Conservation (phyloP, 192 early-diverging fungal genomes). For the Ambispora gerdemannii region DNA sequence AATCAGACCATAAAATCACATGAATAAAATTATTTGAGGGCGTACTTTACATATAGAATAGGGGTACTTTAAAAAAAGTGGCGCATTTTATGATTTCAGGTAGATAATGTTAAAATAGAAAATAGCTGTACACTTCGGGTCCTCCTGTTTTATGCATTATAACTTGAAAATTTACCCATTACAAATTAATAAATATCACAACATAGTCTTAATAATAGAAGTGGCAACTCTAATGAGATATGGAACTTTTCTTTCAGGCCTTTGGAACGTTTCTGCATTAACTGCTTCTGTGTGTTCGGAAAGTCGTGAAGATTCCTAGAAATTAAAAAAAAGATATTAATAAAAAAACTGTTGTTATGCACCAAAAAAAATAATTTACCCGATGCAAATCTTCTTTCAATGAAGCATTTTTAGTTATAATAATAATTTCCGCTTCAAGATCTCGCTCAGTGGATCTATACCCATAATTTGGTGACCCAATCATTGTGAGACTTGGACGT, state of each 20-base stretch:
- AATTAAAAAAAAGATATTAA: not conserved
- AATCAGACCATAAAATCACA: too few relatives aligned
- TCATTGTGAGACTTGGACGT: constrained; percentile 69
- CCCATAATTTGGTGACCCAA: constrained; percentile 94
- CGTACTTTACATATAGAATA: too few relatives aligned
- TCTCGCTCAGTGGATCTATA: constrained; percentile 89
- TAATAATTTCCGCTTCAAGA: constrained; percentile 78
- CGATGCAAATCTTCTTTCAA: constrained; percentile 55
- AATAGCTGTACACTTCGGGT: too few relatives aligned
- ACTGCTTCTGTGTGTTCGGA: constrained; percentile 46
- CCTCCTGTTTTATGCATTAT: too few relatives aligned
- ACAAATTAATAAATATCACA: too few relatives aligned
- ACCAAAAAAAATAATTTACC: constrained; percentile 34
- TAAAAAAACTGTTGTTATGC: not conserved
- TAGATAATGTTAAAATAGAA: too few relatives aligned
- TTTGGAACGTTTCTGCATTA: constrained; percentile 47
- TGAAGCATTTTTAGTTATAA: constrained; percentile 62
- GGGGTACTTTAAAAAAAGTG: too few relatives aligned
- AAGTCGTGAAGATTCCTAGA: constrained; percentile 52
- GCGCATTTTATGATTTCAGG: too few relatives aligned
- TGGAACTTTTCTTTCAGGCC: constrained; percentile 52
- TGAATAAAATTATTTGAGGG: too few relatives aligned
- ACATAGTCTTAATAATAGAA: constrained; percentile 57
- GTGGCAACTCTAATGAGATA: constrained; percentile 53
- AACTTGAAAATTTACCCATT: too few relatives aligned